Base-by-base conservation (phyloP, 495 filamentous ascomycete genomes). In the Neurospora hispaniola region DNA sequence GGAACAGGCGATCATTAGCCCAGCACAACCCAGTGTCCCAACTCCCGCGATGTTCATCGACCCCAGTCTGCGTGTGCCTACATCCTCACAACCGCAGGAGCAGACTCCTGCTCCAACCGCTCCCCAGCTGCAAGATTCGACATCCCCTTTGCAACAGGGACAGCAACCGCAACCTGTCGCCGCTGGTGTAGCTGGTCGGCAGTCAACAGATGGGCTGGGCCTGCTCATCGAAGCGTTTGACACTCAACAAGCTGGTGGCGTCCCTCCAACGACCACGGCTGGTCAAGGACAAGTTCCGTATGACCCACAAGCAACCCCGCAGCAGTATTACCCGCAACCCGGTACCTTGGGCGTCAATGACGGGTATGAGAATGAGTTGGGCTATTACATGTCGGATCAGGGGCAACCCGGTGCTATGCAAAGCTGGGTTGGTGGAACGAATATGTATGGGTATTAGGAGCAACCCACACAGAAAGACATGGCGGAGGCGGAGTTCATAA, bases 351-450 rank as follows among this genome's bases (percentile, higher is more conserved):
- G 71, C 5, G 48, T 73, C 23, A 78, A 75, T 18, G 80, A 81
- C 46, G 80, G 80, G 23, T 81, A 80, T 43, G 79, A 80, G 74
- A 69, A 77, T 43, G 79, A 81, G 69, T 59, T 81, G 43, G 74
- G 75, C 41, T 78, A 78, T 38, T 78, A 79, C 70, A 79, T 81
- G 73, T 73, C 74, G 16, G 79, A 79, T 18, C 54, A 66, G 27
- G 73, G 74, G 12, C 73, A 70, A 38, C 54, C 73, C 42, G 4
- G 70, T 16, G 71, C 71, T 23, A 73, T 73, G 71, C 75, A 74
- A 42, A 75, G 74, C 54, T 81, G 78, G 78, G 72, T 73, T 18
- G 72, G 72, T 2, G 70, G 70, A 5, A 73, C 66, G 40, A 70
- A 72, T 38, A 74, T 80, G 76, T 78, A 77, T 71, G 75, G 73